A percentile compares a stretch with the other conserved stretches of the same genome.
These are phyloP conservation scores for Colletotrichum orbiculare DNA, from an alignment of 2,329 filamentous ascomycete species.

Conservation along the genomic window DNA sequence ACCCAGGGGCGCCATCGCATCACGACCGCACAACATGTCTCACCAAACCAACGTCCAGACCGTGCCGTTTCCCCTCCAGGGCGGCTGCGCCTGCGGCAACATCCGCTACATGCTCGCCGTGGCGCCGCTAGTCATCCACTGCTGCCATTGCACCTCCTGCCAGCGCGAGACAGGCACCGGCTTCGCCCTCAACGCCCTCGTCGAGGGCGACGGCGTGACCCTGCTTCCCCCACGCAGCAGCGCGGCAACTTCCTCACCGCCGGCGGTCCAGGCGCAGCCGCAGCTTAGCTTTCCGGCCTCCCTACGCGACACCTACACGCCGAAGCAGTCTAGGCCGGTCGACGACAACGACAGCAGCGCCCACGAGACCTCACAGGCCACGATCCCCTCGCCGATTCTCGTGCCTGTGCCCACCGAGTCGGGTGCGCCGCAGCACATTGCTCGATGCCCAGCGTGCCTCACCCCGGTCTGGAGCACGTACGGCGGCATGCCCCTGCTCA, in stretches of 20 bases:
- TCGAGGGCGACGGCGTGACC: constrained; percentile 51
- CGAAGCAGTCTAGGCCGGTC: constrained; percentile 8
- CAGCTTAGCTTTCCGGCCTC: constrained; percentile 16
- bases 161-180: constrained; percentile 56
- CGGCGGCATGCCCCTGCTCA: constrained; percentile 44
- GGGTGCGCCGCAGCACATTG: constrained; percentile 52
- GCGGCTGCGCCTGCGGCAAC: constrained; percentile 75
- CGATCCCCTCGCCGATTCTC: constrained; percentile 35
- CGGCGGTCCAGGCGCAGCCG: constrained; percentile 3
- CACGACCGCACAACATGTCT: constrained; percentile 22
- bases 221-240: constrained; percentile 42
- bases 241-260: constrained; percentile 37
- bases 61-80: constrained; percentile 42
- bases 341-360: neutral
- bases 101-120: constrained; percentile 74
- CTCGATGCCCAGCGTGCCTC: constrained; percentile 55
- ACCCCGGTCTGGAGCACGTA: constrained; percentile 56
- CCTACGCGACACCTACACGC: constrained; percentile 22
- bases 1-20: neutral
- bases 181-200: constrained; percentile 53
- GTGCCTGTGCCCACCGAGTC: constrained; percentile 52
- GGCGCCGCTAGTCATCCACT: constrained; percentile 58
- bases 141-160: constrained; percentile 60
- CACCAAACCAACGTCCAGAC: constrained; percentile 14
- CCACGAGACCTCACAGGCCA: constrained; percentile 1